These are phyloP conservation scores for Phytophthora vignae DNA, from an alignment of 352 stramenopile species.

Conservation along the genomic window DNA sequence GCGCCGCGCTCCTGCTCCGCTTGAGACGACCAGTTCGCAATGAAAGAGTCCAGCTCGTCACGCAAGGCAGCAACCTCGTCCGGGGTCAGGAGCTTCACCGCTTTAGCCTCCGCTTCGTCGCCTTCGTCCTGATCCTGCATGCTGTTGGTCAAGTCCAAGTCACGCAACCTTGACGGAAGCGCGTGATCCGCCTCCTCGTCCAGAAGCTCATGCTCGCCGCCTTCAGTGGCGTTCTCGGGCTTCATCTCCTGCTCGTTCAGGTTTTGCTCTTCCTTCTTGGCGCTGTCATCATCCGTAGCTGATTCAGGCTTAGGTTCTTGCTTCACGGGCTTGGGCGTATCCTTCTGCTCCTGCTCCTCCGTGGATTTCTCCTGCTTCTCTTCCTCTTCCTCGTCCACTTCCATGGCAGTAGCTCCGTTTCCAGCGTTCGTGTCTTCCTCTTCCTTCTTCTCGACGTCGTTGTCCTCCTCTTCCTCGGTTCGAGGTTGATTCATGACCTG, in stretches of 20 bases:
- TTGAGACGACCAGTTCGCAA: slow-evolving; percentile 69
- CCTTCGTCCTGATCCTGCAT: slow-evolving; percentile 45
- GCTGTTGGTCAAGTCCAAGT: slow-evolving; percentile 47
- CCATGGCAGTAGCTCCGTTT: slow-evolving; percentile 64
- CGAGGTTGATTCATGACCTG: slow-evolving; percentile 66
- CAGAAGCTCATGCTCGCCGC: slow-evolving; percentile 42
- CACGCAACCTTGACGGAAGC: slow-evolving; percentile 41
- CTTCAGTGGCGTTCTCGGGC: slow-evolving; percentile 29
- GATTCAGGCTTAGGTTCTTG: slow-evolving; percentile 34
- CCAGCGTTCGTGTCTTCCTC: slow-evolving; percentile 47
- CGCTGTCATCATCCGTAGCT: slow-evolving; percentile 27
- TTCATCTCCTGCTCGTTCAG: slow-evolving; percentile 34
- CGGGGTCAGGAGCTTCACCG: slow-evolving; percentile 50
- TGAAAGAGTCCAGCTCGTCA: slow-evolving; percentile 82
- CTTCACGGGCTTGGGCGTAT: slow-evolving; percentile 41
- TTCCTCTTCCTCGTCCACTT: slow-evolving; percentile 75
- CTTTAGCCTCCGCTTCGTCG: slow-evolving; percentile 41
- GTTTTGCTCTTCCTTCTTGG: slow-evolving; percentile 31
- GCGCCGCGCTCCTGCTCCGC: slow-evolving; percentile 55
- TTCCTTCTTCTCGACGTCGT: slow-evolving; percentile 45
- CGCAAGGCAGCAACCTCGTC: slow-evolving; percentile 82
- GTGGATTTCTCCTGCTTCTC: slow-evolving; percentile 44
- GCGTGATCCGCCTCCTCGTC: slow-evolving; percentile 43
- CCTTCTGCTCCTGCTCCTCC: slow-evolving; percentile 41
- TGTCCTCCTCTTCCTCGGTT: slow-evolving; percentile 63